Base-by-base conservation (phyloP, 345 rosid species). In the Chamaenerion angustifolium region DNA sequence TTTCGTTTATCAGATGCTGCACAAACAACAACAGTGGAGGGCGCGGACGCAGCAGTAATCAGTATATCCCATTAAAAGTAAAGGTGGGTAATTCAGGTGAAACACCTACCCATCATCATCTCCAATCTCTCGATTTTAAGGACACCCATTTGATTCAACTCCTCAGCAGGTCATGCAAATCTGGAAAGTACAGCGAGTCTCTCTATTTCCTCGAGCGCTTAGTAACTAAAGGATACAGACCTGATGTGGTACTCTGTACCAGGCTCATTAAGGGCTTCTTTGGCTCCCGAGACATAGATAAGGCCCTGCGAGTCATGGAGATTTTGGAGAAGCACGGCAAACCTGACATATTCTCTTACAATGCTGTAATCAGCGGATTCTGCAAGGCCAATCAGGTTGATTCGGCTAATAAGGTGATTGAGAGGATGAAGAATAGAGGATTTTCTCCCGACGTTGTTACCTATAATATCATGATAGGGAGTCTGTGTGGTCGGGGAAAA, bases 291-390 rank as follows among this genome's bases (percentile, higher is more conserved):
- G 77, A 82, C 48, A 46, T 73, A 8, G 74, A 76, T 0, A 85
- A 85, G 63, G 89, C 87, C 2, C 57, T 59, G 40, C 76, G 77
- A 55, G 93, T 85, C 5, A 75, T 89, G 87, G 89, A 75, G 59
- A 80, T 89, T 23, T 55, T 82, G 49, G 97, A 88, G 68, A 75
- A 45, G 31, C 58, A 68, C 40, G 89, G 93, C 1, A 61, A 76
- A 16, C 95, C 90, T 56, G 95, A 89, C 68, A 79, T 79, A 21
- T 75, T 79, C 53, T 70, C 95, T 41, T 89, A 83, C 61, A 89
- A 89, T 66, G 95, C 83, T 0, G 55, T 89, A 73, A 82, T 89
- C 41, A 77, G 81, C 41, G 90, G 94, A 59, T 82, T 82, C 46
- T 82, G 94, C 63, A 89, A 89, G 76, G 69, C 76, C 16, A 74